Evolutionary conservation across 1,284 basidiomycete species (phyloP), one percentile per base, ranked within the genome.

Genomic region (Porogramme epimiltina): DNA sequence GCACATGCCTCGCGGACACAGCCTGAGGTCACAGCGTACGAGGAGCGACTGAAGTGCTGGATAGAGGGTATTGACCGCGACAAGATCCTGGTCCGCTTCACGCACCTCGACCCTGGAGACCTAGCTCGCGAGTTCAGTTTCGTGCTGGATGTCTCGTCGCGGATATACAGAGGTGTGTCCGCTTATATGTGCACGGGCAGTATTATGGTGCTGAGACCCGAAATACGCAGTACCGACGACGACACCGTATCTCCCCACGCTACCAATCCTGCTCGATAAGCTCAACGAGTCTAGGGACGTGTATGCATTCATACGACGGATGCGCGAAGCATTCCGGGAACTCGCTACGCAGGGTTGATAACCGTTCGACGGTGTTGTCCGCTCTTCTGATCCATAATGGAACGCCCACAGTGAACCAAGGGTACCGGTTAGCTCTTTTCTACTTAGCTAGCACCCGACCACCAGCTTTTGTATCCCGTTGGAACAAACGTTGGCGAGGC

Each of bases 41-140:
- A 93, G 71, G 71, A 75, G 3, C 70, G 75, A 33, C 70, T 92
- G 13, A 79, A 81, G 11, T 89, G 84, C 66, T 71, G 75, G 16
- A 78, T 95, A 15, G 87, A 93, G 66, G 91, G 91, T 25, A 81
- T 93, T 22, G 83, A 84, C 58, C 75, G 74, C 39, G 85, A 91
- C 64, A 81, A 83, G 45, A 75, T 95, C 11, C 76, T 93, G 42
- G 72, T 95, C 45, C 81, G 85, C 4, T 93, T 93, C 69, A 80
- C 79, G 3, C 72, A 82, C 47, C 68, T 94, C 38, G 87, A 91
- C 62, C 73, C 78, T 2, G 61, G 71, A 0, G 79, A 87, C 49
- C 74, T 45, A 6, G 46, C 78, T 15, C 75, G 80, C 26, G 89
- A 93, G 61, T 91, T 85, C 57, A 86, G 79, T 48, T 76, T 95